These are phyloP conservation scores for Colletotrichum musicola DNA, from an alignment of 2,329 filamentous ascomycete genomes.

Conservation along the genomic window DNA sequence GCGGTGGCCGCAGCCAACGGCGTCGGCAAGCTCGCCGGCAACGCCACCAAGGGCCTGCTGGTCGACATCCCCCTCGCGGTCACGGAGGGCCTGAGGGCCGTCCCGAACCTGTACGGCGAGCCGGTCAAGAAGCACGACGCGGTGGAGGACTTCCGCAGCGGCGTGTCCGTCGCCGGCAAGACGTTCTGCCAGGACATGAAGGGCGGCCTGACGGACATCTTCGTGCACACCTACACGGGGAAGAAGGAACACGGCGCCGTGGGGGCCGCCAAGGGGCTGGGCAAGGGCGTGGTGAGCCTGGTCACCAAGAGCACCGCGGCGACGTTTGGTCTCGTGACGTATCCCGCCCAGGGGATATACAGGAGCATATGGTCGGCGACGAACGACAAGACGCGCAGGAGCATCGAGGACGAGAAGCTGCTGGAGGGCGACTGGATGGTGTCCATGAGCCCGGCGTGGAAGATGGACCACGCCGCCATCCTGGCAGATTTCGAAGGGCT, in stretches of 20 bases:
- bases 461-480: slow-evolving; percentile 36
- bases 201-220: slow-evolving; percentile 37
- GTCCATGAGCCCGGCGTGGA: slow-evolving; percentile 29
- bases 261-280: slow-evolving; percentile 38
- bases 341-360: slow-evolving; percentile 39
- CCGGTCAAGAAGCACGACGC: slow-evolving; percentile 33
- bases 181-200: slow-evolving; percentile 36
- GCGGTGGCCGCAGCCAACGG: slow-evolving; percentile 53
- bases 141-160: slow-evolving; percentile 37
- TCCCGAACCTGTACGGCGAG: slow-evolving; percentile 40
- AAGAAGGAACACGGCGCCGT: slow-evolving; percentile 36
- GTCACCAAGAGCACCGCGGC: slow-evolving; percentile 38
- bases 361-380: slow-evolving; percentile 31
- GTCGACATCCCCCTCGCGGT: slow-evolving; percentile 40
- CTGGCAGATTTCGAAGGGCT: slow-evolving; percentile 38
- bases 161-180: slow-evolving; percentile 37
- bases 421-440: slow-evolving; percentile 39
- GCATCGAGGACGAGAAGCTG: slow-evolving; percentile 34
- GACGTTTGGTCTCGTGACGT: slow-evolving; percentile 34
- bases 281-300: slow-evolving; percentile 36
- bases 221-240: slow-evolving; percentile 35
- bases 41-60: slow-evolving; percentile 72
- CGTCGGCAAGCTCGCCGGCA: slow-evolving; percentile 68
- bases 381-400: slow-evolving; percentile 20
- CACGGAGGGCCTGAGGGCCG: slow-evolving; percentile 40